These are phyloP conservation scores for Ambrosiella cleistominuta DNA, from an alignment of 2,329 filamentous ascomycete species.

Conservation along the genomic window DNA sequence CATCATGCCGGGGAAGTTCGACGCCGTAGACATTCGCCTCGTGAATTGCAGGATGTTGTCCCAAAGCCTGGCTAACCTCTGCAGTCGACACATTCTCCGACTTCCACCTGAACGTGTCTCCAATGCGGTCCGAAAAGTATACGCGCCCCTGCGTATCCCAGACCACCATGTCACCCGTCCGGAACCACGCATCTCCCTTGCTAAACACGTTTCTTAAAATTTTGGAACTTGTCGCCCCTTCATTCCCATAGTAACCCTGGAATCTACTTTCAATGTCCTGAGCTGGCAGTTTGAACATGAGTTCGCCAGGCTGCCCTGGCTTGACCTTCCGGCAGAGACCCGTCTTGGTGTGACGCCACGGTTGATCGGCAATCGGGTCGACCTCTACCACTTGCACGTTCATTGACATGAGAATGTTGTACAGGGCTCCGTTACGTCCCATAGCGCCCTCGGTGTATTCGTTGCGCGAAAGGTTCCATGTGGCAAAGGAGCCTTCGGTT, in stretches of 20 bases:
- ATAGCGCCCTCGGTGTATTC: slow-evolving; percentile 60
- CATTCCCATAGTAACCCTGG: slow-evolving; percentile 68
- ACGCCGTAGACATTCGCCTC: slow-evolving; percentile 85
- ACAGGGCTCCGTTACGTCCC: slow-evolving; percentile 51
- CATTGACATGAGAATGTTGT: slow-evolving; percentile 33
- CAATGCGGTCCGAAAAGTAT: slow-evolving; percentile 68
- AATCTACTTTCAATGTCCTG: slow-evolving; percentile 46
- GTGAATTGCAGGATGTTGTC: slow-evolving; percentile 44
- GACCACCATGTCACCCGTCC: slow-evolving; percentile 67
- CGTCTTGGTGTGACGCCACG: slow-evolving; percentile 48
- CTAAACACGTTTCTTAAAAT: slow-evolving; percentile 54
- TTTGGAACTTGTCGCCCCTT: slow-evolving; percentile 52
- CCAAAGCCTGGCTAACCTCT: slow-evolving; percentile 63
- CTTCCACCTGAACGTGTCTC: slow-evolving; percentile 67
- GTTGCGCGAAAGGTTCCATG: slow-evolving; percentile 59
- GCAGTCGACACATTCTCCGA: slow-evolving; percentile 68
- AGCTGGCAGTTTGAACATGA: slow-evolving; percentile 53
- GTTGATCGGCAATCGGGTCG: slow-evolving; percentile 52
- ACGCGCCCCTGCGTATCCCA: slow-evolving; percentile 51
- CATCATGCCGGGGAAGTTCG: slow-evolving; percentile 61
- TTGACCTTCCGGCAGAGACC: slow-evolving; percentile 46
- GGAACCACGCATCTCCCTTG: slow-evolving; percentile 67
- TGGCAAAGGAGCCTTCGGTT: slow-evolving; percentile 52
- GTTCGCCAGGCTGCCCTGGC: slow-evolving; percentile 52
- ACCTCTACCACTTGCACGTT: slow-evolving; percentile 45